Conservation (phyloP, 192 early-diverging fungal genomes). For the Umbelopsis sp. region DNA sequence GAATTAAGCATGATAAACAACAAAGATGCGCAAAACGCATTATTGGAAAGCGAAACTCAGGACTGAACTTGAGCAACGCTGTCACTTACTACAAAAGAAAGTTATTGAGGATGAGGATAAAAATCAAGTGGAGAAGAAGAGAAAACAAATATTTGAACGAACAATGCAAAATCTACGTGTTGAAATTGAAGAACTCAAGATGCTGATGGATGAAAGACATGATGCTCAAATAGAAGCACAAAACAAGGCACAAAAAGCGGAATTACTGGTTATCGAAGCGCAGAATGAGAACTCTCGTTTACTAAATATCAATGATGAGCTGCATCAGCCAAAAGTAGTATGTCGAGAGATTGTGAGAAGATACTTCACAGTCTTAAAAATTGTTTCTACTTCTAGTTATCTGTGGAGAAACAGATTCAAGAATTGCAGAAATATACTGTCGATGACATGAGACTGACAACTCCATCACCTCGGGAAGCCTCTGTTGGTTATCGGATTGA, state of each 20-base stretch:
- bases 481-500: not conserved
- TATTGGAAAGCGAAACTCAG: not conserved
- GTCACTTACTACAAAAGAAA: not conserved
- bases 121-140: not conserved
- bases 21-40: not conserved
- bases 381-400: not conserved
- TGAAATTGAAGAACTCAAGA: not conserved
- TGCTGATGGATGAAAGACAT: not conserved
- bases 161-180: not conserved
- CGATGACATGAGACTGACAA: not conserved
- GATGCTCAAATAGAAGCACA: not conserved
- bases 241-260: conserved; percentile 4
- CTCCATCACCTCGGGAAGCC: not conserved
- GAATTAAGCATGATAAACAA: not conserved
- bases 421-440: not conserved
- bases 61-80: not conserved
- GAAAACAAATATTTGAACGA: not conserved
- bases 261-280: not conserved
- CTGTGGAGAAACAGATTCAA: conserved; percentile 3
- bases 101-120: not conserved
- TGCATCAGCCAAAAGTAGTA: not conserved
- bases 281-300: conserved; percentile 1
- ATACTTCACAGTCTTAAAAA: not conserved
- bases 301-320: not conserved
- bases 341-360: not conserved